Percentiles rank a stretch among this genome's conserved stretches.
phyloP scores from a whole-genome alignment of 768 basidiomycete genomes.

The Cubamyces lactineus region DNA sequence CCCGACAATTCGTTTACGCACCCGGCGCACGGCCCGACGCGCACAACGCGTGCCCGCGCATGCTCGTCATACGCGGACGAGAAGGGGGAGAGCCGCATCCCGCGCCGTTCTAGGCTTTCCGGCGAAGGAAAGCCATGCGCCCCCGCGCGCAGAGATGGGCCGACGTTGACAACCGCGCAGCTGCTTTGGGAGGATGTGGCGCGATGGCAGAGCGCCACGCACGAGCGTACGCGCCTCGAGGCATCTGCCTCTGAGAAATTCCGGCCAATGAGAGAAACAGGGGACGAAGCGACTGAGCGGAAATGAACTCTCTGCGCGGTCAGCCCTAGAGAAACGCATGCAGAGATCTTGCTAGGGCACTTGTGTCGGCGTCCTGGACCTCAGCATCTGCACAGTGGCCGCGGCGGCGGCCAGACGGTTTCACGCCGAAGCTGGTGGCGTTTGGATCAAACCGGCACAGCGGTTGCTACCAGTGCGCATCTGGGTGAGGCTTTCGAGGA shows the following conservation, averaged over 20 bases:
- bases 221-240: background rate
- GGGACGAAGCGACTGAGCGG: background rate
- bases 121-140: no score
- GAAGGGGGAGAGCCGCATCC: background rate
- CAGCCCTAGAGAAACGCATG: no score
- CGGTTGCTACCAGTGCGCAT: background rate
- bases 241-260: background rate
- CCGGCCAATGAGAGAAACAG: no score
- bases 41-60: background rate
- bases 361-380: no score
- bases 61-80: background rate
- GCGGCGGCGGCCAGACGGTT: background rate
- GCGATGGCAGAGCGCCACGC: background rate
- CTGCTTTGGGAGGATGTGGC: conserved; percentile 1
- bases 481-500: background rate
- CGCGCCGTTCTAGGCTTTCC: background rate
- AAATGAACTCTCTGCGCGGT: background rate
- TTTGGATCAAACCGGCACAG: background rate
- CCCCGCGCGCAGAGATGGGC: background rate
- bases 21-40: background rate
- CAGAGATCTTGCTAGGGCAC: no score
- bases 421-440: background rate
- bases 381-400: background rate
- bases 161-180: background rate
- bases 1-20: conserved; percentile 8